These are phyloP conservation scores for Colletotrichum sp. DNA, from an alignment of 2,329 filamentous ascomycete genomes.

Conservation along the genomic window DNA sequence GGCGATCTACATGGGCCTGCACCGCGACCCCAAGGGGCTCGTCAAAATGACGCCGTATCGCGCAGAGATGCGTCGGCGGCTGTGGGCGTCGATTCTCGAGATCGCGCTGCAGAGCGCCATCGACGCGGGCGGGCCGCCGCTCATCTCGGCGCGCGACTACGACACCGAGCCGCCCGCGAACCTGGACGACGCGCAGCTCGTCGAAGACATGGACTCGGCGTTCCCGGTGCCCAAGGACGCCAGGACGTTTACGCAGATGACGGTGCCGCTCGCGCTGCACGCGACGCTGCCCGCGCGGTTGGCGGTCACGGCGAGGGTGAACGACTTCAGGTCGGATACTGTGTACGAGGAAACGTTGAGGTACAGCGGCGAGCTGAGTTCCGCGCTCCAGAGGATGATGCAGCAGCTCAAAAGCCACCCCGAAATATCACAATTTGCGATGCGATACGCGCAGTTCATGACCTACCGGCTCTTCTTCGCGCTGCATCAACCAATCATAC, in stretches of 20 bases:
- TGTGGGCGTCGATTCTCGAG: constrained; percentile 64
- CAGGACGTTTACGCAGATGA: constrained; percentile 50
- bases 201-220: constrained; percentile 33
- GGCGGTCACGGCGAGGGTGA: constrained; percentile 48
- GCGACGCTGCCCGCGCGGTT: constrained; percentile 49
- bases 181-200: constrained; percentile 56
- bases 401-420: constrained; percentile 30
- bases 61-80: constrained; percentile 58
- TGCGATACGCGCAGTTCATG: constrained; percentile 46
- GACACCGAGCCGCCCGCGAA: constrained; percentile 57
- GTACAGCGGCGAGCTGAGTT: constrained; percentile 49
- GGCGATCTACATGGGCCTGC: constrained; percentile 64
- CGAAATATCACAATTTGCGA: constrained; percentile 42
- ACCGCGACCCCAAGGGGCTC: constrained; percentile 59
- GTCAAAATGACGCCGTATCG: constrained; percentile 51
- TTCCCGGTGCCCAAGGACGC: constrained; percentile 24
- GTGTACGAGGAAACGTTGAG: constrained; percentile 54
- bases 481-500: constrained; percentile 58
- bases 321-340: constrained; percentile 47
- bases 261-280: constrained; percentile 51
- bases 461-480: constrained; percentile 55
- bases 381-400: constrained; percentile 40
- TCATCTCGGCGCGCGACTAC: constrained; percentile 51
- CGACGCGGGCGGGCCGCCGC: constrained; percentile 55
- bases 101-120: constrained; percentile 57